Percentiles rank a stretch among this genome's conserved stretches.
Conservation (phyloP, 108 stramenopile genomes). For the Fistulifera solaris region DNA sequence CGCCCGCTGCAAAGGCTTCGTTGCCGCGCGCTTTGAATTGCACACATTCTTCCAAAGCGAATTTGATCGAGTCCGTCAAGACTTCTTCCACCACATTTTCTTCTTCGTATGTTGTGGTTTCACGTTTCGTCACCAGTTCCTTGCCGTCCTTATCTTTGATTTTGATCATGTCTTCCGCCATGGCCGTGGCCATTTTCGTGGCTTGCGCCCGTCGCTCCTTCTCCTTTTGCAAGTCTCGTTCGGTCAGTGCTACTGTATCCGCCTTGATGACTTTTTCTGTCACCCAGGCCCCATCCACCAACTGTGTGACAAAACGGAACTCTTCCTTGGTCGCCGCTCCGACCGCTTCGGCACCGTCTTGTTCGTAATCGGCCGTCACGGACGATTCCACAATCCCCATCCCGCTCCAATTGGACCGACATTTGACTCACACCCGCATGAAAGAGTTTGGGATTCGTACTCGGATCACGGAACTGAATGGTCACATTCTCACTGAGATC, state of each 20-base stretch:
- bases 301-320: conserved; percentile 75
- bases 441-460: conserved; percentile 60
- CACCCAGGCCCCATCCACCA: conserved; percentile 45
- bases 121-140: conserved; percentile 18
- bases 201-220: conserved; percentile 36
- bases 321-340: conserved; percentile 75
- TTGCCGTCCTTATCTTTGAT: conserved; percentile 26
- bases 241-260: conserved; percentile 49
- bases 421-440: conserved; percentile 78
- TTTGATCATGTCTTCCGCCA: conserved; percentile 30
- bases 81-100: conserved; percentile 62
- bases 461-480: conserved; percentile 62
- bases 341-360: conserved; percentile 57
- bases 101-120: conserved; percentile 21
- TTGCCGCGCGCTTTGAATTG: conserved; percentile 80
- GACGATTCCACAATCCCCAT: conserved; percentile 65
- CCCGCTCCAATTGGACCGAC: conserved; percentile 46
- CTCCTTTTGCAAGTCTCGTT: conserved; percentile 52
- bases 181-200: conserved; percentile 25
- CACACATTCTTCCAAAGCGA: conserved; percentile 53
- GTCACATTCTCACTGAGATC: conserved; percentile 64
- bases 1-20: conserved; percentile 77
- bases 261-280: conserved; percentile 60
- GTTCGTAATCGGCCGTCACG: conserved; percentile 47
- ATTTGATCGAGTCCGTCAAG: conserved; percentile 55